Evolutionary conservation across 1,139 yeast species (phyloP).

Genomic region (Scheffersomyces titani): DNA sequence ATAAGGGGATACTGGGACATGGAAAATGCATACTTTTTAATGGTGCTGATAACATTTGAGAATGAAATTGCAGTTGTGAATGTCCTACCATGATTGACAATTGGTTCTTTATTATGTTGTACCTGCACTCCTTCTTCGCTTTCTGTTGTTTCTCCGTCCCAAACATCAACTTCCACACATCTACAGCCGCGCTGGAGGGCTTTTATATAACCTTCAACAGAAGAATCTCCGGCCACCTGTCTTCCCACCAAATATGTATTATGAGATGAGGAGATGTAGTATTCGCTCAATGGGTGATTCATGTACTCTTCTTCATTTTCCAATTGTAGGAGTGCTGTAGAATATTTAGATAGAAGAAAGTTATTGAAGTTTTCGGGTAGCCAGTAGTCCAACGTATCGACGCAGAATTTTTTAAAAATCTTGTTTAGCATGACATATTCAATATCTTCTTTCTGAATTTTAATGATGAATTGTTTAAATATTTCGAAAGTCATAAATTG

Average conservation of each 20-base stretch:
- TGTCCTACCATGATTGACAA: slow-evolving; percentile 87
- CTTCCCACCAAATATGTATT: slow-evolving; percentile 89
- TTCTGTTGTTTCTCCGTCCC: slow-evolving; percentile 69
- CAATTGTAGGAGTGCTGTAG: slow-evolving; percentile 31
- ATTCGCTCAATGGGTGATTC: slow-evolving; percentile 75
- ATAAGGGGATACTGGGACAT: slow-evolving; percentile 83
- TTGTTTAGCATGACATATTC: slow-evolving; percentile 27
- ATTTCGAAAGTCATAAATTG: slow-evolving; percentile 43
- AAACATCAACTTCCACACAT: slow-evolving; percentile 89
- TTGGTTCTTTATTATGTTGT: slow-evolving; percentile 52
- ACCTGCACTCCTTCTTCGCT: slow-evolving; percentile 12
- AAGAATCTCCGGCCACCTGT: slow-evolving; percentile 89
- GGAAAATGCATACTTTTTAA: slow-evolving; percentile 83
- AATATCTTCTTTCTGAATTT: slow-evolving; percentile 52
- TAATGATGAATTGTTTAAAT: slow-evolving; percentile 48
- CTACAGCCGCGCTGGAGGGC: slow-evolving; percentile 91
- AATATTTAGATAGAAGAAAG: slow-evolving; percentile 50
- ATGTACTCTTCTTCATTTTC: slow-evolving; percentile 41
- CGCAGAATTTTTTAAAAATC: slow-evolving; percentile 49
- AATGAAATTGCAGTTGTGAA: slow-evolving; percentile 76
- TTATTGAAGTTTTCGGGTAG: slow-evolving; percentile 53
- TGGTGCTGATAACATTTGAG: slow-evolving; percentile 66
- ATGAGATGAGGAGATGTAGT: slow-evolving; percentile 90
- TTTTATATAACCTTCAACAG: slow-evolving; percentile 87
- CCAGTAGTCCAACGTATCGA: slow-evolving; percentile 30